Evolutionary conservation across 1,139 yeast genomes (phyloP).

Genomic region (Geotrichum restrictum): DNA sequence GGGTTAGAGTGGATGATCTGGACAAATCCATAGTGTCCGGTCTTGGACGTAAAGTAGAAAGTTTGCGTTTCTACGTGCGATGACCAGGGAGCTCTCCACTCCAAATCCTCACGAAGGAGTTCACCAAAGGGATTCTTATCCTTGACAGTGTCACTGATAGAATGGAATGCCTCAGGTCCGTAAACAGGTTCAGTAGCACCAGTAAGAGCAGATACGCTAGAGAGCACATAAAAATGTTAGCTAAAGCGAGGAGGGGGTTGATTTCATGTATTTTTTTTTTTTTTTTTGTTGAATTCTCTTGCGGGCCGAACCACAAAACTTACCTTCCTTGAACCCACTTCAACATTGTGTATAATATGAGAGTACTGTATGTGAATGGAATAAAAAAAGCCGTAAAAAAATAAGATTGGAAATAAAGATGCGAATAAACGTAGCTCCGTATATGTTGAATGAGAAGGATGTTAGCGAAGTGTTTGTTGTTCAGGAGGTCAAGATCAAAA

Average conservation of each 20-base stretch:
- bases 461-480: too few species aligned
- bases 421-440: too few species aligned
- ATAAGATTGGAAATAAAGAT: too few species aligned
- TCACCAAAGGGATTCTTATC: constrained; percentile 52
- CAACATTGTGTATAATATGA: constrained; percentile 45
- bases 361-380: not conserved
- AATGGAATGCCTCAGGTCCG: constrained; percentile 85
- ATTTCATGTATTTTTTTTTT: too few species aligned
- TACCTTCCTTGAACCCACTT: constrained; percentile 77
- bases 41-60: constrained; percentile 67
- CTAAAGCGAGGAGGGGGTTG: not conserved
- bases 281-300: too few species aligned
- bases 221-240: not conserved
- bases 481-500: not conserved
- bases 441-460: too few species aligned
- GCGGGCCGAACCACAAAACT: too few species aligned
- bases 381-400: not conserved
- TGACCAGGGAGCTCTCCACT: constrained; percentile 68
- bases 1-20: constrained; percentile 92
- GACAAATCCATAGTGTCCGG: constrained; percentile 77
- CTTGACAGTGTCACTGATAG: constrained; percentile 63
- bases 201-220: constrained; percentile 75
- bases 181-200: constrained; percentile 97
- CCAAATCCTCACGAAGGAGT: constrained; percentile 61
- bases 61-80: constrained; percentile 96